Conservation (phyloP, 352 stramenopile species). For the Globisporangium lucens region DNA sequence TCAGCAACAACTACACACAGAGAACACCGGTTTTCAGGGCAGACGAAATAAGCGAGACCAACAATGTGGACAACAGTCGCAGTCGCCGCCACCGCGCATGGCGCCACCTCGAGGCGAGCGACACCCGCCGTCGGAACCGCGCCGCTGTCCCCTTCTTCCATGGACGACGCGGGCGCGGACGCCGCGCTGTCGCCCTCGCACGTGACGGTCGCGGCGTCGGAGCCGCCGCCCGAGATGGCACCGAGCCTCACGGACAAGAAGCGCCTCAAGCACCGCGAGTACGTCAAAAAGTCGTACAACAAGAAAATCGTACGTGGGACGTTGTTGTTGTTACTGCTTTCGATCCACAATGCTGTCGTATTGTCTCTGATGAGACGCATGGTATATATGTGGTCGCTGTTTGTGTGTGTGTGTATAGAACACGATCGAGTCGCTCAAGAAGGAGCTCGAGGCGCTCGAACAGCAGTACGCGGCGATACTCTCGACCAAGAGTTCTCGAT, state of each 20-base stretch:
- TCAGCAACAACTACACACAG: too few relatives aligned
- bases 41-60: neutral
- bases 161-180: neutral
- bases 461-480: conserved; percentile 43
- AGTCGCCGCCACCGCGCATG: too few relatives aligned
- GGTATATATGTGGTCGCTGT: neutral
- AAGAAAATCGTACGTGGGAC: conserved; percentile 42
- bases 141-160: neutral
- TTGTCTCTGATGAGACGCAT: too few relatives aligned
- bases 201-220: neutral
- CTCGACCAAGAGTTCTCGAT: conserved; percentile 1
- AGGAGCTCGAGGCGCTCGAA: conserved; percentile 41
- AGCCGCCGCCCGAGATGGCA: neutral
- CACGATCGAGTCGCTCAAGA: conserved; percentile 46
- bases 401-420: conserved; percentile 22
- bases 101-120: too few relatives aligned
- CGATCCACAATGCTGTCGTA: too few relatives aligned
- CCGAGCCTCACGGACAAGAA: conserved; percentile 36
- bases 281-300: conserved; percentile 69
- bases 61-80: neutral
- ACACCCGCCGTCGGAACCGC: neutral
- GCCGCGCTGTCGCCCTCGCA: neutral
- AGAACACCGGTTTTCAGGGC: too few relatives aligned
- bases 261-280: conserved; percentile 61
- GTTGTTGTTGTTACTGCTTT: too few relatives aligned